Percentiles rank a stretch among this genome's conserved stretches.
Conservation (phyloP, 129 eudicot species). For the Saposhnikovia divaricata region DNA sequence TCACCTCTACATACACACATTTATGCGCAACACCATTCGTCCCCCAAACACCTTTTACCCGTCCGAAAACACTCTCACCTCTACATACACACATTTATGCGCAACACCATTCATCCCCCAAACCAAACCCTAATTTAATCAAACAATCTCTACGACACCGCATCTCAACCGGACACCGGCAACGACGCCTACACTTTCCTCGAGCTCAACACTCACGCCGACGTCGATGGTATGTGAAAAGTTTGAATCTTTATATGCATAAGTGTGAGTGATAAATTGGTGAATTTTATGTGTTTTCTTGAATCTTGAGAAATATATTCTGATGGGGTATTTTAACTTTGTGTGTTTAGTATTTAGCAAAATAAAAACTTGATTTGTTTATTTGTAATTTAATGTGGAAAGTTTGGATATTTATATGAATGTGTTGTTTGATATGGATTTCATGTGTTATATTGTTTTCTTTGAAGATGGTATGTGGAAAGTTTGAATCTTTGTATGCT, state of each 20-base stretch:
- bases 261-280: neutral
- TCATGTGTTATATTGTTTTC: no score
- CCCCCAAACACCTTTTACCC: no score
- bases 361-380: no score
- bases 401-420: no score
- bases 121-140: slow-evolving; percentile 18
- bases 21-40: no score
- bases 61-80: neutral
- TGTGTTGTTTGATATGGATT: no score
- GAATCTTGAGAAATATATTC: no score
- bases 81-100: neutral
- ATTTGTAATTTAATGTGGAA: no score
- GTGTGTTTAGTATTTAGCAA: no score
- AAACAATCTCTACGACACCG: slow-evolving; percentile 75
- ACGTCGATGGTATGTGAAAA: neutral
- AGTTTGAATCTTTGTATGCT: neutral
- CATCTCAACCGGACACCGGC: slow-evolving; percentile 91
- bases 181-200: slow-evolving; percentile 87
- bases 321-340: no score
- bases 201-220: slow-evolving; percentile 80
- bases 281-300: neutral
- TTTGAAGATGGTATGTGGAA: neutral
- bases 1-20: no score
- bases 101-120: neutral
- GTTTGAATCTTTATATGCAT: neutral